phyloP scores from a whole-genome alignment of 306 rosid species.

The Adenanthera pavonina region DNA sequence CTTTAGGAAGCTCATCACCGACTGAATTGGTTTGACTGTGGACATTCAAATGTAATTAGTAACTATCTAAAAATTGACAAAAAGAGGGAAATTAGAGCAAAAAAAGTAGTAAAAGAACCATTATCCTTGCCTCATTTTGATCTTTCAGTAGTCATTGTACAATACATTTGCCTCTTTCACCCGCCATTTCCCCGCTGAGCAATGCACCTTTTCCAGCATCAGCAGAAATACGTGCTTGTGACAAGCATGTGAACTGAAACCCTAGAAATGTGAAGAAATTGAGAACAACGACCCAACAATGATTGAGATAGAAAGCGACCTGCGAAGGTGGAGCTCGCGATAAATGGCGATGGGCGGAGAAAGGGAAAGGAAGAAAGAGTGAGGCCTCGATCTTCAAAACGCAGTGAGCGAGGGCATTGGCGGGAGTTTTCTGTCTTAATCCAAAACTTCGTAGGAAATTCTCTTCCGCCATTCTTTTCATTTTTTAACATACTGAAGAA shows the following conservation, averaged over 20 bases:
- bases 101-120: neutral
- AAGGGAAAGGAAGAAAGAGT: neutral
- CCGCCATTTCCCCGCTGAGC: neutral
- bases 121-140: constrained; percentile 53
- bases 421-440: constrained; percentile 38
- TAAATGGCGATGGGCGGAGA: neutral
- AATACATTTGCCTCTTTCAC: constrained; percentile 19
- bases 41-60: constrained; percentile 21
- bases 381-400: constrained; percentile 31
- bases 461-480: too few relatives aligned
- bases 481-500: too few relatives aligned
- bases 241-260: constrained; percentile 5
- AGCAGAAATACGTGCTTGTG: neutral
- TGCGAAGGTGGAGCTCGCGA: neutral
- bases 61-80: constrained; percentile 18
- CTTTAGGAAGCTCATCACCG: constrained; percentile 50
- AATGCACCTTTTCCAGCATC: neutral
- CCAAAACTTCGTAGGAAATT: neutral
- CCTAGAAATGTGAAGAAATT: neutral
- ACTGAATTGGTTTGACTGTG: constrained; percentile 48
- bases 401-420: constrained; percentile 18
- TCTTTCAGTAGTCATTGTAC: constrained; percentile 34
- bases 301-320: constrained; percentile 13
- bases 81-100: neutral
- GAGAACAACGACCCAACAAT: neutral